Evolutionary conservation across 495 filamentous ascomycete genomes (phyloP).

Genomic region (Penicillium alfredii): DNA sequence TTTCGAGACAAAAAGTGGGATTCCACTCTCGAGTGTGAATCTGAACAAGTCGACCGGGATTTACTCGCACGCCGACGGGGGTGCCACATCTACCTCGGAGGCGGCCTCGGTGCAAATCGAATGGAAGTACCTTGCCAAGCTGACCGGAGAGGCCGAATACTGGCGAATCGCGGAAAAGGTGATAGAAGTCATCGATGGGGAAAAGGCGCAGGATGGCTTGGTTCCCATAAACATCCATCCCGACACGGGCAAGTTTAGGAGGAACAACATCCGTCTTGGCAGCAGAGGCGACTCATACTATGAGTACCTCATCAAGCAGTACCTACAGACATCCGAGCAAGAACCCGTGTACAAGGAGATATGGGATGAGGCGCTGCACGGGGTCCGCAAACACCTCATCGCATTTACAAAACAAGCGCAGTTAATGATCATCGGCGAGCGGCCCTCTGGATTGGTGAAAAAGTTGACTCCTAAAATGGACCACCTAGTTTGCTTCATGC

Average conservation of each 20-base stretch:
- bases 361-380: slow-evolving; percentile 81
- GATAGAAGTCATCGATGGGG: slow-evolving; percentile 81
- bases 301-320: slow-evolving; percentile 96
- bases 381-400: slow-evolving; percentile 86
- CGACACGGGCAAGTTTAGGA: slow-evolving; percentile 69
- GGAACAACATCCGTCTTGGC: slow-evolving; percentile 81
- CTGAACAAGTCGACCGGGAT: slow-evolving; percentile 68
- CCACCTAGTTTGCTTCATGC: slow-evolving; percentile 95
- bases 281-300: slow-evolving; percentile 96
- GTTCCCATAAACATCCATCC: slow-evolving; percentile 87
- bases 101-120: slow-evolving; percentile 89
- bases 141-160: slow-evolving; percentile 87
- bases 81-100: slow-evolving; percentile 90
- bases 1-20: slow-evolving; percentile 77
- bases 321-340: slow-evolving; percentile 80
- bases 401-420: slow-evolving; percentile 75
- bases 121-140: slow-evolving; percentile 93
- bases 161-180: slow-evolving; percentile 89
- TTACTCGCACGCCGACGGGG: slow-evolving; percentile 74
- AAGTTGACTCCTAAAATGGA: slow-evolving; percentile 86
- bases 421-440: slow-evolving; percentile 82
- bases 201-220: slow-evolving; percentile 71
- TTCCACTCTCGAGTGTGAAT: slow-evolving; percentile 89
- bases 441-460: slow-evolving; percentile 63
- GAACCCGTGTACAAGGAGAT: slow-evolving; percentile 85